Evolutionary conservation across 208 protist species (phyloP).

Genomic region (Zelonia costaricensis): DNA sequence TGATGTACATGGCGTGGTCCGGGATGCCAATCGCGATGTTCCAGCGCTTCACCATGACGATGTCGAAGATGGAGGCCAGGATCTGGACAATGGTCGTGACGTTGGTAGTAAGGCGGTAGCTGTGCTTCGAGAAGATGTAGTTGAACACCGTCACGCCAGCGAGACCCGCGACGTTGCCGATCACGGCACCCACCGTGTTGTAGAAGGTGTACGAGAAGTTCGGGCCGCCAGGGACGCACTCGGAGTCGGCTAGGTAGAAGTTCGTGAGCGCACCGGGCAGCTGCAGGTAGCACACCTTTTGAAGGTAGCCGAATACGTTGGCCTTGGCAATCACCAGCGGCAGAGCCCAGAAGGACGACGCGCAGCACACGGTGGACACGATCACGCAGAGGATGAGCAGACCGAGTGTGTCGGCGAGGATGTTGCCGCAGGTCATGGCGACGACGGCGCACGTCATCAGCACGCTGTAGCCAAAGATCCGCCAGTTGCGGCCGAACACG

Average conservation of each 20-base stretch:
- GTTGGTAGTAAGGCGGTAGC: constrained; percentile 44
- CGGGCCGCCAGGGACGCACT: constrained; percentile 48
- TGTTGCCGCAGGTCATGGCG: constrained; percentile 30
- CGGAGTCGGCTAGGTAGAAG: constrained; percentile 42
- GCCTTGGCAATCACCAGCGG: constrained; percentile 48
- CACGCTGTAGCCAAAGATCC: constrained; percentile 35
- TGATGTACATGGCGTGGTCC: constrained; percentile 60
- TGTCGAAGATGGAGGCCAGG: constrained; percentile 45
- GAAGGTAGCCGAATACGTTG: constrained; percentile 46
- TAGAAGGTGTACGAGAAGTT: constrained; percentile 64
- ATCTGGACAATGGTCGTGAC: constrained; percentile 30
- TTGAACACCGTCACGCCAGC: constrained; percentile 42
- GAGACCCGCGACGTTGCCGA: constrained; percentile 37
- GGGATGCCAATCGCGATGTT: constrained; percentile 40
- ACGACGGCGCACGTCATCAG: constrained; percentile 43
- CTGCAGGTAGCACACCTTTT: constrained; percentile 36
- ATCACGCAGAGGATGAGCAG: constrained; percentile 25
- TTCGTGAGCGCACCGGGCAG: constrained; percentile 35
- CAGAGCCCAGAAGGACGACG: constrained; percentile 42
- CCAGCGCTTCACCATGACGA: constrained; percentile 54
- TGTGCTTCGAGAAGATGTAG: constrained; percentile 51
- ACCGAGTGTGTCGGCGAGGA: constrained; percentile 26
- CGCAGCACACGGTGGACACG: constrained; percentile 30
- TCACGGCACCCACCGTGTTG: constrained; percentile 38
- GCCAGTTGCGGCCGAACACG: constrained; percentile 39